These are phyloP conservation scores for Epithemia pelagica DNA, from an alignment of 108 stramenopile genomes.

Conservation along the genomic window DNA sequence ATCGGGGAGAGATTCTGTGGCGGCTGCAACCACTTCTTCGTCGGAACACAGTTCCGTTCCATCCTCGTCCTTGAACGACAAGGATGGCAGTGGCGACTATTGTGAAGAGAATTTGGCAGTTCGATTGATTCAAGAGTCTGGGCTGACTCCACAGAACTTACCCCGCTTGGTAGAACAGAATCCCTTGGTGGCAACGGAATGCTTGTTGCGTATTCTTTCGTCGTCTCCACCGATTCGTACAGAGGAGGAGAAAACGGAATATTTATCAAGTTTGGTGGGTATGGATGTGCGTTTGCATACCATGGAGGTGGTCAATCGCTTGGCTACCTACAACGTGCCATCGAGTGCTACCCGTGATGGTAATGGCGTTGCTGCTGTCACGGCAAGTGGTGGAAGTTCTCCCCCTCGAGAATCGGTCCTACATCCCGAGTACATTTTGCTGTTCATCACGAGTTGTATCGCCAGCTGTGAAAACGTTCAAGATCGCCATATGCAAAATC, in stretches of 20 bases:
- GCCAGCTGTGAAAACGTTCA: slow-evolving; percentile 89
- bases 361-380: slow-evolving; percentile 8
- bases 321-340: slow-evolving; percentile 56
- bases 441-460: slow-evolving; percentile 94
- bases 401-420: slow-evolving; percentile 45
- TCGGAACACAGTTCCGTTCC: not conserved
- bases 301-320: slow-evolving; percentile 94
- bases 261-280: slow-evolving; percentile 87
- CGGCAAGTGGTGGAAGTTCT: not conserved
- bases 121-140: slow-evolving; percentile 56
- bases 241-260: slow-evolving; percentile 61
- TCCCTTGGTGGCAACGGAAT: slow-evolving; percentile 89
- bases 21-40: slow-evolving; percentile 1
- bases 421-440: slow-evolving; percentile 92
- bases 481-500: slow-evolving; percentile 92
- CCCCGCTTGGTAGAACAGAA: slow-evolving; percentile 94
- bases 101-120: slow-evolving; percentile 13
- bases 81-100: slow-evolving; percentile 5
- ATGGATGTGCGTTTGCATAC: slow-evolving; percentile 97
- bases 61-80: slow-evolving; percentile 7
- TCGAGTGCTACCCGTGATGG: slow-evolving; percentile 6
- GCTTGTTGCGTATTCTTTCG: slow-evolving; percentile 73
- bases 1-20: slow-evolving; percentile 8
- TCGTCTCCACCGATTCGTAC: slow-evolving; percentile 18
- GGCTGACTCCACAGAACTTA: slow-evolving; percentile 86